Percentiles rank a stretch among this genome's conserved stretches.
Conservation (phyloP, 495 filamentous ascomycete species). For the Geoglossum glabrum region DNA sequence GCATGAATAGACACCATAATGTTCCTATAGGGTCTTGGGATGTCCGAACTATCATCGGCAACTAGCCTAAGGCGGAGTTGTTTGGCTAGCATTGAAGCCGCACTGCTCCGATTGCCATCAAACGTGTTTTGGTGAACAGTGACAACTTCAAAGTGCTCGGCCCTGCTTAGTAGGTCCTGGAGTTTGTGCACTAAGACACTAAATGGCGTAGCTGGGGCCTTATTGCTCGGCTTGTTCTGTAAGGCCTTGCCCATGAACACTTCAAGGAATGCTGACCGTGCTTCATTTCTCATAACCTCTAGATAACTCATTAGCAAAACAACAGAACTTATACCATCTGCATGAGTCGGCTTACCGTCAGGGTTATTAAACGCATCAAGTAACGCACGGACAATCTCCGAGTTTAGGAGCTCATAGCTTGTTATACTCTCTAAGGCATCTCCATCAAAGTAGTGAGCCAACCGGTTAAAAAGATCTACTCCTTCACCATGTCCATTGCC, state of each 20-base stretch:
- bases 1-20: conserved; percentile 98
- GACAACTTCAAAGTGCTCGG: conserved; percentile 93
- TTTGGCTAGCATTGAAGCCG: conserved; percentile 88
- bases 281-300: conserved; percentile 22
- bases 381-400: conserved; percentile 67
- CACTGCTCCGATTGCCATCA: conserved; percentile 80
- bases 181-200: conserved; percentile 83
- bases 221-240: conserved; percentile 23
- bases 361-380: conserved; percentile 60
- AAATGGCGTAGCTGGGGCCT: conserved; percentile 59
- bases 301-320: background rate
- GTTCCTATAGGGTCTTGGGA: conserved; percentile 66
- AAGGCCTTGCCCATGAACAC: conserved; percentile 71
- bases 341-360: conserved; percentile 17
- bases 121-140: conserved; percentile 87
- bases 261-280: conserved; percentile 69
- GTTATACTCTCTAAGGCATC: conserved; percentile 83
- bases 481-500: conserved; percentile 32
- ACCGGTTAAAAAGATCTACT: conserved; percentile 43
- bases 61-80: conserved; percentile 79
- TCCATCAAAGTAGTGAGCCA: conserved; percentile 77
- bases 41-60: conserved; percentile 76
- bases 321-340: background rate
- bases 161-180: conserved; percentile 85
- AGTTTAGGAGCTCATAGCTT: conserved; percentile 85